Evolutionary conservation across 2,329 filamentous ascomycete species (phyloP).

Genomic region (Pezicula radicicola): DNA sequence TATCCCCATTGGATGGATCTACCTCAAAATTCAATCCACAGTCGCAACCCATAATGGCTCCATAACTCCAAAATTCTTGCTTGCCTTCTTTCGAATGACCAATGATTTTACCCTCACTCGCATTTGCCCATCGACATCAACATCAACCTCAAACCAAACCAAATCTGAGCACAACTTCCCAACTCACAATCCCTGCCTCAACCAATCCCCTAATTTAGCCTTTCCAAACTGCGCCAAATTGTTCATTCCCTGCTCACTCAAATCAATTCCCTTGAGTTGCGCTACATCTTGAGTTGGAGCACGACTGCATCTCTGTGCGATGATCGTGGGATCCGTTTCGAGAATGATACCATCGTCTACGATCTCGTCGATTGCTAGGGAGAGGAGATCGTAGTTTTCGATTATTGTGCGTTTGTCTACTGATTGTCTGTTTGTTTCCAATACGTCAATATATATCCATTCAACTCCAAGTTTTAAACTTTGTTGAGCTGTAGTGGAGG

Average conservation of each 20-base stretch:
- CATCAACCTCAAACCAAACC: not conserved
- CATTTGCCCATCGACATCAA: not conserved
- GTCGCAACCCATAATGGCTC: too few species aligned
- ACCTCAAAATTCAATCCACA: not conserved
- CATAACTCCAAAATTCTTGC: conserved; percentile 6
- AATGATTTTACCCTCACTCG: not conserved
- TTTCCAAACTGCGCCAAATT: conserved; percentile 94
- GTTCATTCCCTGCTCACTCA: conserved; percentile 92
- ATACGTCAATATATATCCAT: not conserved
- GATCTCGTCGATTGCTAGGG: conserved; percentile 92
- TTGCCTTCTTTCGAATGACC: not conserved
- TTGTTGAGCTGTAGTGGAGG: not conserved
- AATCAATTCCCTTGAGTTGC: conserved; percentile 88
- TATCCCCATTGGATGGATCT: too few species aligned
- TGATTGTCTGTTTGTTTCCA: conserved; percentile 67
- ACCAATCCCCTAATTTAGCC: conserved; percentile 83
- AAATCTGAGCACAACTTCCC: not conserved
- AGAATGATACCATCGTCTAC: conserved; percentile 95
- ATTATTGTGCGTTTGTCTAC: conserved; percentile 97
- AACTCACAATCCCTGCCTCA: conserved; percentile 74
- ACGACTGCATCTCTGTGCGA: conserved; percentile 87
- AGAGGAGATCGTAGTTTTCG: conserved; percentile 97
- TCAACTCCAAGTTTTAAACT: not conserved
- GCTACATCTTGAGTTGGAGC: conserved; percentile 85
- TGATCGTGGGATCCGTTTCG: conserved; percentile 93